A percentile compares a stretch with the other conserved stretches of the same genome.
These are phyloP conservation scores for Dipteronia sinensis DNA, from an alignment of 345 rosid genomes.

Conservation along the genomic window DNA sequence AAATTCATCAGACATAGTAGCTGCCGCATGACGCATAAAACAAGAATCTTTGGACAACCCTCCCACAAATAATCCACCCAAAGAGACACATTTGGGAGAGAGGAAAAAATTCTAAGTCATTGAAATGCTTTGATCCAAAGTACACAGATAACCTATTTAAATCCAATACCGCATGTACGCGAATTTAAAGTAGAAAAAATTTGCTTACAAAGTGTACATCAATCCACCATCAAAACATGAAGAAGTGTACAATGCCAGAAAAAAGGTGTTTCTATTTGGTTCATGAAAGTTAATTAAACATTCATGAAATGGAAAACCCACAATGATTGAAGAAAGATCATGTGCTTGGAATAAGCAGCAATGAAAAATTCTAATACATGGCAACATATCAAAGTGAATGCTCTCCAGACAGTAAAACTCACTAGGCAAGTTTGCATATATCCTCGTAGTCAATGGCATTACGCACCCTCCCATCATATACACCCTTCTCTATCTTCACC, in stretches of 20 bases:
- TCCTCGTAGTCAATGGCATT: slow-evolving; percentile 88
- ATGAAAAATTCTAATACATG: background rate
- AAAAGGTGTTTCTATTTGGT: background rate
- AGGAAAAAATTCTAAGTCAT: background rate
- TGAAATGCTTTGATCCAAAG: background rate
- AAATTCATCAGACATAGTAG: background rate
- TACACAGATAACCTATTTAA: background rate
- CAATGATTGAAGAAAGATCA: background rate
- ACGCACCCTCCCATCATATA: slow-evolving; percentile 86
- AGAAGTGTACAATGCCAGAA: background rate
- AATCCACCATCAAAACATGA: background rate
- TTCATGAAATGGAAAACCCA: background rate
- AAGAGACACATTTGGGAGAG: background rate
- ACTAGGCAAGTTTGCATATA: slow-evolving; percentile 70
- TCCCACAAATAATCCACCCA: background rate
- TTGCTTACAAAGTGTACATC: background rate
- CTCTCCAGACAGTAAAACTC: slow-evolving; percentile 20
- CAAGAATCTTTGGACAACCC: background rate
- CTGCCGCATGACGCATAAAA: background rate
- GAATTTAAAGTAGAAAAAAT: background rate
- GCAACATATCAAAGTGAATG: background rate
- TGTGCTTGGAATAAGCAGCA: background rate
- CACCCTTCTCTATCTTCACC: slow-evolving; percentile 91
- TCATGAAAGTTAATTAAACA: background rate
- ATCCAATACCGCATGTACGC: background rate